A percentile compares a stretch with the other conserved stretches of the same genome.
These are phyloP conservation scores for Rhodamnia argentea DNA, from an alignment of 345 rosid species.

Conservation along the genomic window DNA sequence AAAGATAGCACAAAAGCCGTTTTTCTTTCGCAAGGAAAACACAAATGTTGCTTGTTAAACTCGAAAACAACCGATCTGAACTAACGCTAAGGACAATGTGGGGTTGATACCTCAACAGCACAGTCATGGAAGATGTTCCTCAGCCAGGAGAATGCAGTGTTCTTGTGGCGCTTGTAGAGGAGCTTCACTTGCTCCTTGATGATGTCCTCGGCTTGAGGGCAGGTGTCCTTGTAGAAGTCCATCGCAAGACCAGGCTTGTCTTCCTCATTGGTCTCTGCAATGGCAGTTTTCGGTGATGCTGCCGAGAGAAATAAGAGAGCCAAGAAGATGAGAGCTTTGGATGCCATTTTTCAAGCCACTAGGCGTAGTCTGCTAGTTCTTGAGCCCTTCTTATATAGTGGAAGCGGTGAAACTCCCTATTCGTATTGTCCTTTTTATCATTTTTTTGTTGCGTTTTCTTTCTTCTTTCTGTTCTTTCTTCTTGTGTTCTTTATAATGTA, in stretches of 20 bases:
- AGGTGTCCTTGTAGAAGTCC: conserved; percentile 79
- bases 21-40: neutral
- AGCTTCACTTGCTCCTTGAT: conserved; percentile 83
- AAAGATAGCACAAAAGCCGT: neutral
- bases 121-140: conserved; percentile 99
- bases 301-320: conserved; percentile 40
- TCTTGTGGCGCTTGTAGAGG: conserved; percentile 97
- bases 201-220: conserved; percentile 96
- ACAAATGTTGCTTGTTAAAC: neutral
- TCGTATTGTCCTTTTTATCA: neutral
- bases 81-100: neutral
- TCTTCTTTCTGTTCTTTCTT: neutral
- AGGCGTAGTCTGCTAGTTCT: neutral
- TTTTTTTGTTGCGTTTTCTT: neutral
- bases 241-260: conserved; percentile 62
- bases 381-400: conserved; percentile 23
- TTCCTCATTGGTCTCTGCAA: conserved; percentile 26
- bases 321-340: conserved; percentile 33
- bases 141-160: conserved; percentile 99
- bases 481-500: neutral
- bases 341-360: conserved; percentile 26
- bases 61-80: neutral
- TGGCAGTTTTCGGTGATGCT: conserved; percentile 15
- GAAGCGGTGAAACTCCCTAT: neutral
- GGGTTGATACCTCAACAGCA: conserved; percentile 57